Evolutionary conservation across 768 basidiomycete genomes (phyloP).

Genomic region (Polyporus arcularius): DNA sequence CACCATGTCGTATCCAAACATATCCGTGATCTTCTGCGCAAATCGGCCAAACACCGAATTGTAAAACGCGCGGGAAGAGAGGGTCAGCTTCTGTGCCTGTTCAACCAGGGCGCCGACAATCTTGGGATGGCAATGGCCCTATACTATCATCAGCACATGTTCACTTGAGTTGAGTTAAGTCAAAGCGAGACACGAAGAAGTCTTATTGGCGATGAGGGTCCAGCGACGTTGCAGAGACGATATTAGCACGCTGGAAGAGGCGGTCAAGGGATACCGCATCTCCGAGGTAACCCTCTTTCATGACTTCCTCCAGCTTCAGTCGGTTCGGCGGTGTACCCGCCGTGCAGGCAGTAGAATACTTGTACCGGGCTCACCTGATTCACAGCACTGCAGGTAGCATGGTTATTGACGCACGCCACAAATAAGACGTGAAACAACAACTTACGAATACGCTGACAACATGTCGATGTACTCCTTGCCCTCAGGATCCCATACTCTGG

Average conservation of each 20-base stretch:
- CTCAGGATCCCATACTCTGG: slow-evolving; percentile 90
- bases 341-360: no score
- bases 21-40: slow-evolving; percentile 77
- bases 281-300: no score
- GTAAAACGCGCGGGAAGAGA: slow-evolving; percentile 96
- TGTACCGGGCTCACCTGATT: slow-evolving; percentile 64
- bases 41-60: slow-evolving; percentile 91
- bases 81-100: slow-evolving; percentile 88
- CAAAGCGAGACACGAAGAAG: no score
- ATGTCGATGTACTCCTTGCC: slow-evolving; percentile 97
- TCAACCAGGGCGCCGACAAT: slow-evolving; percentile 79
- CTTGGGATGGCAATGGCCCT: slow-evolving; percentile 91
- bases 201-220: no score
- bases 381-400: slow-evolving; percentile 58
- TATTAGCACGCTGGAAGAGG: no score
- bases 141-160: slow-evolving; percentile 7
- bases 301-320: no score
- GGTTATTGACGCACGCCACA: background rate
- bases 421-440: slow-evolving; percentile 18
- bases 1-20: slow-evolving; percentile 94
- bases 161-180: background rate
- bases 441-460: slow-evolving; percentile 96
- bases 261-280: no score
- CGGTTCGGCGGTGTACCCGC: no score
- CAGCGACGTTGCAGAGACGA: no score